Evolutionary conservation across 202 grass and related monocot genomes (phyloP), one percentile per base, ranked within the genome.

Genomic region (Carex arenaria): DNA sequence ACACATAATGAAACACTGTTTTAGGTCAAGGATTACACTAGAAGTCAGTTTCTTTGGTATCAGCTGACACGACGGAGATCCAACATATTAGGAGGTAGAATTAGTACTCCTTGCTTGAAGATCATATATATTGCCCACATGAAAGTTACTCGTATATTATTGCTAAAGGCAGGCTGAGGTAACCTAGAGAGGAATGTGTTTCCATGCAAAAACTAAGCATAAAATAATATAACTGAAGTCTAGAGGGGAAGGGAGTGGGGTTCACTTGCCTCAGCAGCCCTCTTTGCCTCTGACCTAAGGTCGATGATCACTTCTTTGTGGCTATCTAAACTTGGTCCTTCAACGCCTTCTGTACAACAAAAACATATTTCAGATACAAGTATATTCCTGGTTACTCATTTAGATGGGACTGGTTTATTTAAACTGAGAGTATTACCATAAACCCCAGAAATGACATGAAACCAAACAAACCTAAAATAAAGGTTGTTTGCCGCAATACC

Each of bases 271-370:
- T 93, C 89, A 71, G 81, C 81, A 81, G 92, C 86, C 72, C 91
- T 80, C 77, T 89, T 94, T 43, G 92, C 92, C 67, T 94, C 95
- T 73, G 88, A 91, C 64, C 84, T 84, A 55, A 94, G 89, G 82
- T 97, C 87, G 85, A 89, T 61, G 79, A 38, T 68, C 69, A 85
- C 51, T 6, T 72, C 78, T 60, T 85, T 19, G 14, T 82, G 82
- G 80, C 87, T 93, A 85, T 86, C 83, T 85, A 76, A 83, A 28
- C 54, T 72, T 78, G 80, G 7, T 45, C n/a, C 84, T 71, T 92
- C 82, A 80, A 59, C 34, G 19, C 80, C 84, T 68, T 63, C 81
- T 84, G 84, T 87, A 72, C 4, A 65, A 69, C 55, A 63, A 86
- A 91, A 81, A 83, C 74, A 54, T 17, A 93, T 87, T 85, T 73